phyloP scores from a whole-genome alignment of 139 green algal species.

The Tetraselmis striata region DNA sequence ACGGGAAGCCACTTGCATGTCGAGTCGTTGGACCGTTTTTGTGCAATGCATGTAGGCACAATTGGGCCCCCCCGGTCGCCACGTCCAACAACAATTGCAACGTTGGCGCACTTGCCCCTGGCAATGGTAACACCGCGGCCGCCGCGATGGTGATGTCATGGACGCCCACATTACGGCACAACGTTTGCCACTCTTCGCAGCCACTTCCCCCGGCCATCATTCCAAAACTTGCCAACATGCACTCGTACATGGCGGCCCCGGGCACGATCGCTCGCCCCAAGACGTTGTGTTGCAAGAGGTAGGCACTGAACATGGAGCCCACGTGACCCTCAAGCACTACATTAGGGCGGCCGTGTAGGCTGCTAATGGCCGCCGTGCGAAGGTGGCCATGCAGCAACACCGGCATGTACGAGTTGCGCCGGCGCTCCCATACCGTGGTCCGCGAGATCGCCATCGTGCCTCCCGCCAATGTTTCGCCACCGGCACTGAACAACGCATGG shows the following conservation, averaged over 20 bases:
- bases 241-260: not conserved
- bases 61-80: no score
- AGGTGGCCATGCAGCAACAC: not conserved
- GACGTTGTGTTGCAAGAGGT: not conserved
- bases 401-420: not conserved
- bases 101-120: no score
- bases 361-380: not conserved
- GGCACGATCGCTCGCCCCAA: not conserved
- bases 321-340: no score
- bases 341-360: not conserved
- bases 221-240: not conserved
- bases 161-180: no score
- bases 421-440: not conserved
- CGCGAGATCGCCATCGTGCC: not conserved
- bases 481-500: constrained; percentile 15
- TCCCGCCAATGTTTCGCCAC: not conserved
- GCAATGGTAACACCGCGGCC: no score
- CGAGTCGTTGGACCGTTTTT: no score
- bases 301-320: not conserved
- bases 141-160: no score
- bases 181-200: no score
- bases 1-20: no score
- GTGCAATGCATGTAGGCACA: no score
- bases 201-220: no score
- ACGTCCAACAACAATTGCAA: no score